phyloP scores from a whole-genome alignment of 2,329 filamentous ascomycete species.

The Canariomyces notabilis region DNA sequence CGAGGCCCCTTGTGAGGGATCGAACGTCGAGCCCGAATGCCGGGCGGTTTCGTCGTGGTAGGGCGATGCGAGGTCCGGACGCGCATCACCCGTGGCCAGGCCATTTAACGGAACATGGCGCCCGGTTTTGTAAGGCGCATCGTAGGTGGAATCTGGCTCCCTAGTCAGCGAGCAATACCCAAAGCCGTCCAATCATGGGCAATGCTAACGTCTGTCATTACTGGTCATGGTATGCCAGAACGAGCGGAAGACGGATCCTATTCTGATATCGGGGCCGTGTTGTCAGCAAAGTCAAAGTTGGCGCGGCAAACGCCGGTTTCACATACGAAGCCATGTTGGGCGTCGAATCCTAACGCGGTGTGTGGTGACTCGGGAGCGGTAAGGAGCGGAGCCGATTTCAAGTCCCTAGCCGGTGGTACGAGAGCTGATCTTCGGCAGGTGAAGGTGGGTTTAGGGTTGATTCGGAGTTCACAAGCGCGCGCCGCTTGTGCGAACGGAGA shows the following conservation, averaged over 20 bases:
- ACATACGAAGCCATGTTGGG: constrained; percentile 18
- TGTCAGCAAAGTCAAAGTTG: constrained; percentile 20
- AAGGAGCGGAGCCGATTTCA: not conserved
- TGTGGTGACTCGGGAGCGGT: not conserved
- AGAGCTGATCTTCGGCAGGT: not conserved
- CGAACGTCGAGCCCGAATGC: constrained; percentile 45
- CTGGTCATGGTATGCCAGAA: constrained; percentile 93
- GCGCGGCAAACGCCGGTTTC: constrained; percentile 1
- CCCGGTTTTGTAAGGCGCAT: constrained; percentile 88
- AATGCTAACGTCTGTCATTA: constrained; percentile 59
- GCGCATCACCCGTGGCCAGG: constrained; percentile 83
- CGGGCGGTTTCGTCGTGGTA: constrained; percentile 69
- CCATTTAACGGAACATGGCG: constrained; percentile 77
- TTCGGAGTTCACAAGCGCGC: not conserved
- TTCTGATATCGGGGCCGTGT: constrained; percentile 36
- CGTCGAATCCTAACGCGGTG: not conserved
- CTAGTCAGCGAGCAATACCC: constrained; percentile 20
- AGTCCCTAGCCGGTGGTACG: not conserved
- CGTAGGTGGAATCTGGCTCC: constrained; percentile 73
- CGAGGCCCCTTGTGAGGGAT: constrained; percentile 57
- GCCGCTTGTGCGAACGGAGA: not conserved
- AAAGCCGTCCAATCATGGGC: not conserved
- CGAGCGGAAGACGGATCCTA: constrained; percentile 71
- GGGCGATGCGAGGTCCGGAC: constrained; percentile 72
- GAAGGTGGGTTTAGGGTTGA: not conserved